Evolutionary conservation across 106 monocot genomes (phyloP).

Genomic region (Hemerocallis citrina): DNA sequence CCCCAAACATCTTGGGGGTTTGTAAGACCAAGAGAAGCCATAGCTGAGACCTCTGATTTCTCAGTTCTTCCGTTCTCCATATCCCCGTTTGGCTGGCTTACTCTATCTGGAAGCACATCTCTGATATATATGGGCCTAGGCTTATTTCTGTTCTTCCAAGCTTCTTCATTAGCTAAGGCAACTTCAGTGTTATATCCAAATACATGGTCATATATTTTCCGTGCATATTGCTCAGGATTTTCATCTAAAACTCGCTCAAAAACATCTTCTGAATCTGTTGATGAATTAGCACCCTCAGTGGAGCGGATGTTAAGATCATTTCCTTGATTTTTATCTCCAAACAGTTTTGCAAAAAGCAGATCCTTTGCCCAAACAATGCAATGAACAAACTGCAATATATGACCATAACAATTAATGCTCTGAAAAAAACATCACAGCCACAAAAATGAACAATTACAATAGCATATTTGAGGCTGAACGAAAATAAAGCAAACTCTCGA

Average conservation of each 20-base stretch:
- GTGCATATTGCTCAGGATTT: slow-evolving; percentile 49
- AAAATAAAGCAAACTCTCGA: no score
- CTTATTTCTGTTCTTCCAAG: slow-evolving; percentile 67
- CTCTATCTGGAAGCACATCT: slow-evolving; percentile 35
- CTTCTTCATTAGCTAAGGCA: slow-evolving; percentile 75
- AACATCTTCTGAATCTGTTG: slow-evolving; percentile 39
- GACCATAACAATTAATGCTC: no score
- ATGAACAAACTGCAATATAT: slow-evolving; percentile 77
- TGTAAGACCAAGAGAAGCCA: slow-evolving; percentile 57
- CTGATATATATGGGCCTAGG: slow-evolving; percentile 58
- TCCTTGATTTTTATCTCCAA: slow-evolving; percentile 71
- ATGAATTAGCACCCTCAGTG: slow-evolving; percentile 22
- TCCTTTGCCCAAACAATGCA: slow-evolving; percentile 98
- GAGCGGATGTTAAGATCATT: slow-evolving; percentile 79
- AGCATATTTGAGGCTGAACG: no score
- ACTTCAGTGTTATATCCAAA: slow-evolving; percentile 78
- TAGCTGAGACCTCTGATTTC: slow-evolving; percentile 34
- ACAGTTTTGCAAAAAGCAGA: slow-evolving; percentile 85
- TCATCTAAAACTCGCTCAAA: slow-evolving; percentile 49
- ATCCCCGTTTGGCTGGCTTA: slow-evolving; percentile 36
- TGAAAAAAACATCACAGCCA: no score
- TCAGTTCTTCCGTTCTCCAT: slow-evolving; percentile 19
- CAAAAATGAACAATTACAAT: no score
- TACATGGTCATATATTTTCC: slow-evolving; percentile 87
- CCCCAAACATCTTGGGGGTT: slow-evolving; percentile 89